Evolutionary conservation across 306 rosid genomes (phyloP), one percentile per base, ranked within the genome.

Genomic region (Macrotyloma uniflorum): DNA sequence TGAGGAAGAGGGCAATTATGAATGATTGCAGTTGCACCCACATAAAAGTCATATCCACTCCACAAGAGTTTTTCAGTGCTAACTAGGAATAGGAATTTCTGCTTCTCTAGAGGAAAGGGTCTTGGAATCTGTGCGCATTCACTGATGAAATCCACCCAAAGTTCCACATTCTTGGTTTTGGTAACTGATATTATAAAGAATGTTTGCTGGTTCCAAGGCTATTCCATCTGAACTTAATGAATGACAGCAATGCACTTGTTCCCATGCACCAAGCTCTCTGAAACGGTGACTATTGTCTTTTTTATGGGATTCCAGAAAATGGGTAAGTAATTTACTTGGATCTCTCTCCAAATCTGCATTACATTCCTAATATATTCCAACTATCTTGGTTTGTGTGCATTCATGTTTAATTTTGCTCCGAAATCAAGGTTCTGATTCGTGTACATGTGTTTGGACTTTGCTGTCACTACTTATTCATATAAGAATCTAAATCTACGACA

Each of bases 241-340:
- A 71, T 69, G 82, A 36, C 70, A 65, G 18, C 72, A 69, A 22
- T 79, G 45, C 79, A 53, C 78, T 76, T 46, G 26, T 83, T 82
- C 73, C 85, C 67, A 82, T 58, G 87, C 89, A 79, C 78, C 72
- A 43, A 49, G 51, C 83, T 70, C 70, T 49, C 76, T 73, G 74
- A 82, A 81, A 83, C 80, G 79, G 88, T 86, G 86, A 67, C 76
- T 78, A 77, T 79, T 79, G 88, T 85, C 81, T 71, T 83, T 83
- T 73, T 76, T 62, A 50, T 67, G 13, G 16, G 75, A 76, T 72
- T 75, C 74, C 70, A 35, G 68, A 67, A 74, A 75, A 76, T 47
- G 74, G 83, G 90, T 87, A 71, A 77, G 89, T 45, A 14, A 66
- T 19, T 58, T 65, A 47, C 82, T 75, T 85, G 79, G 80, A 83